Evolutionary conservation across 2,329 filamentous ascomycete species (phyloP).

Genomic region (Pseudogymnoascus sp.): DNA sequence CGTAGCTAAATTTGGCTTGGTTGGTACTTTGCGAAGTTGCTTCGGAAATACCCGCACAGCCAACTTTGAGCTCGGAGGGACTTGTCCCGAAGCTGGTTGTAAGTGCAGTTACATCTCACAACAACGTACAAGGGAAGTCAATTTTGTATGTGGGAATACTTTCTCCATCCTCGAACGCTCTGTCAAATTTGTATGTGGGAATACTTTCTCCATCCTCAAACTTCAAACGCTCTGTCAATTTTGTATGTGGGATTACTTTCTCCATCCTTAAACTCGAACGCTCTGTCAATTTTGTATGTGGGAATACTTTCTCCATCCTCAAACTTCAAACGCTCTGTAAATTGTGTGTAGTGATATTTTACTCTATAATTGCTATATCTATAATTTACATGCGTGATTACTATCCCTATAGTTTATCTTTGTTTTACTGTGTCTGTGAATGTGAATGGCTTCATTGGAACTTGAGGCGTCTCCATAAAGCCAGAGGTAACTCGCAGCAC

Average conservation of each 20-base stretch:
- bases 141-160: too few species aligned
- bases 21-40: not conserved
- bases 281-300: too few species aligned
- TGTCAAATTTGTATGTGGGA: not conserved
- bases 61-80: not conserved
- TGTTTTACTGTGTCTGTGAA: not conserved
- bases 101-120: not conserved
- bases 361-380: not conserved
- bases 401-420: not conserved
- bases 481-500: not conserved
- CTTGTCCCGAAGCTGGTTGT: not conserved
- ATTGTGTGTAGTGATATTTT: not conserved
- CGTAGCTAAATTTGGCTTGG: not conserved
- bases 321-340: not conserved
- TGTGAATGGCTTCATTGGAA: not conserved
- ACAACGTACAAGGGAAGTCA: too few species aligned
- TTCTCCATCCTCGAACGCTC: too few species aligned
- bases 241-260: too few species aligned
- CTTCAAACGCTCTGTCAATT: not conserved
- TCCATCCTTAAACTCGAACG: too few species aligned
- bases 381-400: not conserved
- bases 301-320: not conserved
- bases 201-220: not conserved
- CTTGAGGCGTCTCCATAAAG: too few species aligned
- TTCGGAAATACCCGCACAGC: not conserved